A percentile compares a stretch with the other conserved stretches of the same genome.
Conservation (phyloP, 352 stramenopile genomes). For the Pythium periplocum region DNA sequence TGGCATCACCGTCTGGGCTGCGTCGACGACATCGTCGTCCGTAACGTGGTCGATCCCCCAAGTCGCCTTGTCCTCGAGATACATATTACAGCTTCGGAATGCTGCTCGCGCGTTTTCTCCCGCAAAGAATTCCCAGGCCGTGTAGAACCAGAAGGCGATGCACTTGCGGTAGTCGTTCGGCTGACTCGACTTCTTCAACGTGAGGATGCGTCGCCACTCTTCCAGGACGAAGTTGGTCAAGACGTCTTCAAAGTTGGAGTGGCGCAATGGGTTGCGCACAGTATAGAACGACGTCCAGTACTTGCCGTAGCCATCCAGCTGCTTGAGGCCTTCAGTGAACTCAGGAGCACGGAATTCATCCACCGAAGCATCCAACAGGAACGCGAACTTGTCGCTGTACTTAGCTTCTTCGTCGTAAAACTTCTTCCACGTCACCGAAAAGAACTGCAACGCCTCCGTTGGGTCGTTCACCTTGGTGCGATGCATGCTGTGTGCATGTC, state of each 20-base stretch:
- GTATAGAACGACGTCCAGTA: constrained; percentile 80
- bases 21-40: constrained; percentile 2
- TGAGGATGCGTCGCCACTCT: constrained; percentile 72
- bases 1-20: neutral
- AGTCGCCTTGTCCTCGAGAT: constrained; percentile 58
- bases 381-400: constrained; percentile 83
- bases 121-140: constrained; percentile 77
- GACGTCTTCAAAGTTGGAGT: constrained; percentile 71
- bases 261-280: constrained; percentile 61
- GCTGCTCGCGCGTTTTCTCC: constrained; percentile 65
- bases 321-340: constrained; percentile 68
- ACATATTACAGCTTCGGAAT: constrained; percentile 85
- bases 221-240: constrained; percentile 65
- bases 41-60: constrained; percentile 29
- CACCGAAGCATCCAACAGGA: constrained; percentile 61
- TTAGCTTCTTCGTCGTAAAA: constrained; percentile 86
- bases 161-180: constrained; percentile 86
- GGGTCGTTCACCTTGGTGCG: constrained; percentile 65
- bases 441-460: constrained; percentile 76
- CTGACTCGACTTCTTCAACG: constrained; percentile 78
- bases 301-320: constrained; percentile 77
- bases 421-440: constrained; percentile 85
- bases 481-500: constrained; percentile 77
- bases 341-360: constrained; percentile 61
- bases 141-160: constrained; percentile 86